Percentiles rank a stretch among this genome's conserved stretches.
Conservation (phyloP, 2,329 filamentous ascomycete species). For the Verticillium klebahnii region DNA sequence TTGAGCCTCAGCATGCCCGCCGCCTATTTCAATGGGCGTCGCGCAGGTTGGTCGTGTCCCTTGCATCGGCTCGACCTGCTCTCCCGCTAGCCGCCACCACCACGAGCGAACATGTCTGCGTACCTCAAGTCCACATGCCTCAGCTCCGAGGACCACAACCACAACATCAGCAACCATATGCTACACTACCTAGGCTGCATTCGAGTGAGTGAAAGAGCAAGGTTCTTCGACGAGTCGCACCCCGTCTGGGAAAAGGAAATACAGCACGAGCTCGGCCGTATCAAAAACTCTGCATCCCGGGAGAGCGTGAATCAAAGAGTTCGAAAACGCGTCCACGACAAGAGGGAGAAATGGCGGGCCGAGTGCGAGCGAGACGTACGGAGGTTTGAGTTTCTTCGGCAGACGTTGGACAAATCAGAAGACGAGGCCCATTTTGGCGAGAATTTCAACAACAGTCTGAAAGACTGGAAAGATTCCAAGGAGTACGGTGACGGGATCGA, state of each 20-base stretch:
- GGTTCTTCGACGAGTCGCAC: neutral
- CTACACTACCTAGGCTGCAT: conserved; percentile 7
- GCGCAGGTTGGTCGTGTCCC: neutral
- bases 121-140: neutral
- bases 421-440: neutral
- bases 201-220: neutral
- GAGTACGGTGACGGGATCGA: neutral
- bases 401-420: too few species aligned
- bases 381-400: neutral
- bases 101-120: neutral
- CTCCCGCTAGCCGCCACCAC: neutral
- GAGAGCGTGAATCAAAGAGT: neutral
- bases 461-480: neutral
- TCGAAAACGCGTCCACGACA: neutral
- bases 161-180: neutral
- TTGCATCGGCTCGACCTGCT: neutral
- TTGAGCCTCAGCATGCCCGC: neutral
- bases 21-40: neutral
- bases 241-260: neutral
- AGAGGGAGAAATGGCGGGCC: neutral
- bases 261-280: neutral
- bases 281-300: neutral
- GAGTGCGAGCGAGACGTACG: neutral
- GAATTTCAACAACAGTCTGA: neutral
- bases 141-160: neutral